Evolutionary conservation across 495 filamentous ascomycete species (phyloP).

Genomic region (Hypoxylon crocopeplum): DNA sequence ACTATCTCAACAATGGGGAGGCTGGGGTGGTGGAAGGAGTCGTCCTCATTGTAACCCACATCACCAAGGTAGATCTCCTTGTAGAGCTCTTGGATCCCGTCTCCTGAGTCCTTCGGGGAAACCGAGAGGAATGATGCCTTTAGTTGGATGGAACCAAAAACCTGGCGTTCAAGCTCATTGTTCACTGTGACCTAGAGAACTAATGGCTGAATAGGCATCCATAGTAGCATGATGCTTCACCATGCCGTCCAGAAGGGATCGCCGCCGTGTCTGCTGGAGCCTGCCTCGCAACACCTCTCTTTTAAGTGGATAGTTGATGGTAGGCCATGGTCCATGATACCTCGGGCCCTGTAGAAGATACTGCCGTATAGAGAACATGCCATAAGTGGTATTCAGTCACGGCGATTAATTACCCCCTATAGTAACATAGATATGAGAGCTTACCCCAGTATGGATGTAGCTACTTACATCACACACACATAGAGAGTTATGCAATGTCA

Average conservation of each 20-base stretch:
- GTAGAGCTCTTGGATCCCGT: neutral
- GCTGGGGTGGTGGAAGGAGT: constrained; percentile 41
- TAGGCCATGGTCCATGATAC: neutral
- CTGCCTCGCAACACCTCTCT: neutral
- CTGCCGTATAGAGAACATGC: too few relatives aligned
- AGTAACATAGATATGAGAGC: constrained; percentile 13
- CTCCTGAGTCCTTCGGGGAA: neutral
- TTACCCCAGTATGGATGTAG: constrained; percentile 12
- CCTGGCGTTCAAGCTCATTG: neutral
- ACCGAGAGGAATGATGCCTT: neutral
- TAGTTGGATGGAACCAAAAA: neutral
- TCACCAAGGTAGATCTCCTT: neutral
- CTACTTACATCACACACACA: constrained; percentile 17
- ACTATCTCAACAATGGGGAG: constrained; percentile 39
- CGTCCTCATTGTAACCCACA: constrained; percentile 9
- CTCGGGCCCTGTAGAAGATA: too few relatives aligned
- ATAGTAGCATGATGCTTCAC: neutral
- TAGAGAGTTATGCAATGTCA: constrained; percentile 37
- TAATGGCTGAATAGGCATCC: too few relatives aligned
- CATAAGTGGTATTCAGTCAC: constrained; percentile 14
- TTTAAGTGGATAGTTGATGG: neutral
- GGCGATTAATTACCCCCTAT: constrained; percentile 17
- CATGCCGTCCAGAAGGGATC: neutral
- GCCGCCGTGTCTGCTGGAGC: neutral
- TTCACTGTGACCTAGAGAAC: neutral